Evolutionary conservation across 495 filamentous ascomycete genomes (phyloP), one percentile per base, ranked within the genome.

Genomic region (Podospora pseudopauciseta): DNA sequence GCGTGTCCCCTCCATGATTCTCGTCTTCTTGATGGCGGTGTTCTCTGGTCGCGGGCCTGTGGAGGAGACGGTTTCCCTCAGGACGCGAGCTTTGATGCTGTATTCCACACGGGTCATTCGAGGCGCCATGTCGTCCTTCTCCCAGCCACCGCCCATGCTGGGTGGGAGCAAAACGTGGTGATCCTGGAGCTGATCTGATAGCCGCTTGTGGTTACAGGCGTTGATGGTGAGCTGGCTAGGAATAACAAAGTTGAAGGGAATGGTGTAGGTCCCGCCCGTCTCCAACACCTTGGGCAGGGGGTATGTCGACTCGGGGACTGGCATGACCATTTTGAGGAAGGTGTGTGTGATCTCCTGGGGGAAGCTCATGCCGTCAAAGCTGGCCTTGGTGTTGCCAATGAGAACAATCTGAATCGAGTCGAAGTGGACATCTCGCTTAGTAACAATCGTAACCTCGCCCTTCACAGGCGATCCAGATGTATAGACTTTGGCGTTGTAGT

Each of bases 171-270:
- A 83, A 3, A 93, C 81, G 80, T 99, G 95, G 2, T 89, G 87
- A 32, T 86, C 84, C 66, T 86, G 84, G 55, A 97, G 80, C 32
- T 89, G 83, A 7, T 83, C 76, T 64, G 87, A 86, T 20, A 76
- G 63, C 7, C 75, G 72, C 5, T 65, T 26, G 68, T 87, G 84
- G 67, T 75, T 80, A 75, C 86, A 88, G 18, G 82, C 79, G 56
- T 80, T 78, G 9, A 85, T 82, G 30, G 88, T 84, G 55, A 97
- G 83, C 13, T 87, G 87, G 32, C 86, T 83, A 0, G 96, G 95
- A 15, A 98, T 86, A 53, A 92, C 89, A 73, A 99, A 99, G 68
- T 87, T 88, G 80, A 97, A 99, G 2, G 92, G 91, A 64, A 96
- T 88, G 16, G 77, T 87, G 76, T 94, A 92, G 28, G 80, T 85